phyloP scores from a whole-genome alignment of 495 filamentous ascomycete genomes.

The Apodospora peruviana region DNA sequence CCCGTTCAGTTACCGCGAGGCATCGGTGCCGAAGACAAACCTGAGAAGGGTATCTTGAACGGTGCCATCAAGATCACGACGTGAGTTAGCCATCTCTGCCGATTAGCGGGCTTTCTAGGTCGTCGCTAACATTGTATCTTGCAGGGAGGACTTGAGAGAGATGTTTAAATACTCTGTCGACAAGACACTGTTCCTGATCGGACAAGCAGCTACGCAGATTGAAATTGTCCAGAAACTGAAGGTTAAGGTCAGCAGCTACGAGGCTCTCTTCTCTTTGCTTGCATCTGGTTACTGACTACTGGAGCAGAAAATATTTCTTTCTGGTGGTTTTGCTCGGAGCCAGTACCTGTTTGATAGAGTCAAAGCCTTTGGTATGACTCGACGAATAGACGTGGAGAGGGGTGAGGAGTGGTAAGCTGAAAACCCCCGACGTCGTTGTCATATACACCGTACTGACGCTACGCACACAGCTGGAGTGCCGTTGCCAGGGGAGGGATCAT shows the following conservation, averaged over 20 bases:
- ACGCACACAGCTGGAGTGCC: conserved; percentile 18
- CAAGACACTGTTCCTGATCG: conserved; percentile 17
- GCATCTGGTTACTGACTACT: background rate
- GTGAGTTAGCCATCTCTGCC: background rate
- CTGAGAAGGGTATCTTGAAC: conserved; percentile 10
- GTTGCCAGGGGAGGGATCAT: conserved; percentile 28
- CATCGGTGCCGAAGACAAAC: conserved; percentile 5
- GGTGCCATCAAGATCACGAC: conserved; percentile 15
- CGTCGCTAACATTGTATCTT: background rate
- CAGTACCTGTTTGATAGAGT: conserved; percentile 17
- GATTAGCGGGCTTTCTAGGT: too few species aligned
- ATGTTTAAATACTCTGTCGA: conserved; percentile 20
- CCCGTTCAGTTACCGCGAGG: conserved; percentile 13
- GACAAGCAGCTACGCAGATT: conserved; percentile 16
- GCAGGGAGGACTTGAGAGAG: conserved; percentile 13
- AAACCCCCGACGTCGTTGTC: too few species aligned
- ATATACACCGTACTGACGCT: too few species aligned
- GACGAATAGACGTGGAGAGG: conserved; percentile 13
- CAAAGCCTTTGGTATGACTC: conserved; percentile 9
- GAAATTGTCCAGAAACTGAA: conserved; percentile 13
- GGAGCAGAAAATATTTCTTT: conserved; percentile 18
- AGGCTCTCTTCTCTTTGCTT: background rate
- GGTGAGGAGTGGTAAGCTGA: conserved; percentile 14
- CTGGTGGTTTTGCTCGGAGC: conserved; percentile 20
- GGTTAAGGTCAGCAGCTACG: conserved; percentile 10